Evolutionary conservation across 2,329 filamentous ascomycete genomes (phyloP).

Genomic region (Fusarium incarnatum): DNA sequence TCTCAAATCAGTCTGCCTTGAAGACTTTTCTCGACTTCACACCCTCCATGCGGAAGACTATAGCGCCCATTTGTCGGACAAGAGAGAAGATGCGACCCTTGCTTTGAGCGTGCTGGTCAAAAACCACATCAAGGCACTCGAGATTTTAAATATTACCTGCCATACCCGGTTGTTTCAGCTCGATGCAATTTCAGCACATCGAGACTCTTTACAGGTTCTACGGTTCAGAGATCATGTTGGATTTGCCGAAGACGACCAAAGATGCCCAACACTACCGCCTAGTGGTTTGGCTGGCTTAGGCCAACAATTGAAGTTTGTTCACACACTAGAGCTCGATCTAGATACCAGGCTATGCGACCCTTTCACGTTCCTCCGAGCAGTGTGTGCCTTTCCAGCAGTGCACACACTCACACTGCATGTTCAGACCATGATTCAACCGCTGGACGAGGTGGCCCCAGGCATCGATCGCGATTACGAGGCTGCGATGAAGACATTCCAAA

Average conservation of each 20-base stretch:
- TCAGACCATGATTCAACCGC: constrained; percentile 55
- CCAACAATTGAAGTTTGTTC: constrained; percentile 48
- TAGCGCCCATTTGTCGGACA: constrained; percentile 55
- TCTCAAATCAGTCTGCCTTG: constrained; percentile 55
- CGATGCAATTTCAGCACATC: constrained; percentile 55
- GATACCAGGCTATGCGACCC: constrained; percentile 54
- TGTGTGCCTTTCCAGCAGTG: constrained; percentile 56
- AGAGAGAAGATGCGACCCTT: constrained; percentile 54
- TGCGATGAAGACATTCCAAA: constrained; percentile 50
- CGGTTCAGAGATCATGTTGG: constrained; percentile 60
- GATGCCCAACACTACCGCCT: constrained; percentile 56
- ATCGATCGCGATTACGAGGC: constrained; percentile 55
- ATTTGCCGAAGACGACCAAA: constrained; percentile 56
- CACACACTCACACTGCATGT: constrained; percentile 58
- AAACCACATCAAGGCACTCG: constrained; percentile 53
- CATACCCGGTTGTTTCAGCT: constrained; percentile 56
- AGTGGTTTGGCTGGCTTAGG: constrained; percentile 53
- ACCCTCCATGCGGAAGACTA: constrained; percentile 59
- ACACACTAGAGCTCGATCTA: constrained; percentile 61
- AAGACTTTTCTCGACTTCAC: constrained; percentile 52
- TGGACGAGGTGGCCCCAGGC: constrained; percentile 44
- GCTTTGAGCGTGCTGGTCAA: constrained; percentile 55
- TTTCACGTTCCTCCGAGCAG: constrained; percentile 52
- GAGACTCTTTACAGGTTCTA: constrained; percentile 52
- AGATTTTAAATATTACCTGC: constrained; percentile 56